Evolutionary conservation across 2,329 filamentous ascomycete species (phyloP), one percentile per base, ranked within the genome.

Genomic region (Fusarium abutilonis): DNA sequence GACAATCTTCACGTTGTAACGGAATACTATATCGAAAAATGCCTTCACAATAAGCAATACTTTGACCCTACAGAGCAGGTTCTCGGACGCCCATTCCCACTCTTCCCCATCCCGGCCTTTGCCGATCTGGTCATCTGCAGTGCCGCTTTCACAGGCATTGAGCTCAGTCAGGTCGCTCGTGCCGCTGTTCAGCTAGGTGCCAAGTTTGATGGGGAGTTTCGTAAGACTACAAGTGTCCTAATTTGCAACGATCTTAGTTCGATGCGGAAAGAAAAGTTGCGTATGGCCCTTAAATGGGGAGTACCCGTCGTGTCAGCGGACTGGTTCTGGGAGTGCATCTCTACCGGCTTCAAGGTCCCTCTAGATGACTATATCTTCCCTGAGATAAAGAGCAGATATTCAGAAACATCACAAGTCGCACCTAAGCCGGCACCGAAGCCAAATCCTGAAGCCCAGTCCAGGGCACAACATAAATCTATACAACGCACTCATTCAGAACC

Each of bases 21-120:
- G 10, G 93, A 97, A 72, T 96, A 95, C 82, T 99, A 94, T 84
- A 83, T 99, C 48, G 95, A 99, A 77, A 86, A 87, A 43, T 98
- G 94, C 73, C 79, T 99, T 35, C 88, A 93, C 72, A 86, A 86
- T 63, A 95, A 91, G 74, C 79, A 78, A 23, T 85, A 94, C 67
- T 81, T 92, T 42, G 80, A 89, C 28, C 92, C 93, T 6, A 78
- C 81, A 47, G 80, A 85, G 5, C 87, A 95, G 21, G 82, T 91
- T 36, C 83, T 96, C 21, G 93, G 92, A 56, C 86, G 86, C 7
- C 93, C 95, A 3, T 91, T 97, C 60, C 82, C 86, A 6, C 77
- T 79, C 28, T 90, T 92, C 64, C 89, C 87, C 34, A 86, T 96
- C 29, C 69, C 78, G 72, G 90, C 85, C 1, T 94, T 97, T 69